These are phyloP conservation scores for Zygosaccharomyces pseudobailii DNA, from an alignment of 1,139 yeast genomes.

Conservation along the genomic window DNA sequence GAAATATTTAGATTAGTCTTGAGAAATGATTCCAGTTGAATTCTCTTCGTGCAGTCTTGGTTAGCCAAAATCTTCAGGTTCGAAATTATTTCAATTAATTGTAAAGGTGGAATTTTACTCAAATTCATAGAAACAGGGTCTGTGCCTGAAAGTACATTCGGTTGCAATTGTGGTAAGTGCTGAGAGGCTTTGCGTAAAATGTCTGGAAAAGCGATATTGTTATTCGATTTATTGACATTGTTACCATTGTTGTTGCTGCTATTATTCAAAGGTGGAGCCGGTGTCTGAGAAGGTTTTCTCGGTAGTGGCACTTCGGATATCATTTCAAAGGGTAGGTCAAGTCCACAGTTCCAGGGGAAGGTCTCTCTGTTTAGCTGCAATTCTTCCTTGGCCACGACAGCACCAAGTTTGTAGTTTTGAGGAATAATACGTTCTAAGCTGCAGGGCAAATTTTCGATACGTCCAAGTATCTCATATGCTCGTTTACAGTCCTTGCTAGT, in stretches of 20 bases:
- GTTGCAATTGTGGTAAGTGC: slow-evolving; percentile 45
- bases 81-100: slow-evolving; percentile 60
- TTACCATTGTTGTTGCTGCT: slow-evolving; percentile 3
- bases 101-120: slow-evolving; percentile 62
- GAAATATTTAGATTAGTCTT: slow-evolving; percentile 57
- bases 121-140: slow-evolving; percentile 44
- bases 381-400: slow-evolving; percentile 11
- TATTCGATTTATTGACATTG: slow-evolving; percentile 2
- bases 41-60: slow-evolving; percentile 47
- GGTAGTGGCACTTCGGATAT: slow-evolving; percentile 33
- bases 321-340: slow-evolving; percentile 35
- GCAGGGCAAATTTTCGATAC: slow-evolving; percentile 28
- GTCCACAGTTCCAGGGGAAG: slow-evolving; percentile 29
- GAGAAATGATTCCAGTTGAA: slow-evolving; percentile 42
- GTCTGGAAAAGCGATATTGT: slow-evolving; percentile 38
- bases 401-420: slow-evolving; percentile 18
- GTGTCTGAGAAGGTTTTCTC: slow-evolving; percentile 21
- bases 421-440: slow-evolving; percentile 27
- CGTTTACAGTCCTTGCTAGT: slow-evolving; percentile 27
- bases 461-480: slow-evolving; percentile 22
- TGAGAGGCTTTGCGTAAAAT: slow-evolving; percentile 47
- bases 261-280: slow-evolving; percentile 7
- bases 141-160: slow-evolving; percentile 42
- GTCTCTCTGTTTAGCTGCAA: slow-evolving; percentile 29
- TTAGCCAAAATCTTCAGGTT: slow-evolving; percentile 53